Percentiles rank a stretch among this genome's conserved stretches.
These are phyloP conservation scores for Tuber indicum DNA, from an alignment of 495 filamentous ascomycete species.

Conservation along the genomic window DNA sequence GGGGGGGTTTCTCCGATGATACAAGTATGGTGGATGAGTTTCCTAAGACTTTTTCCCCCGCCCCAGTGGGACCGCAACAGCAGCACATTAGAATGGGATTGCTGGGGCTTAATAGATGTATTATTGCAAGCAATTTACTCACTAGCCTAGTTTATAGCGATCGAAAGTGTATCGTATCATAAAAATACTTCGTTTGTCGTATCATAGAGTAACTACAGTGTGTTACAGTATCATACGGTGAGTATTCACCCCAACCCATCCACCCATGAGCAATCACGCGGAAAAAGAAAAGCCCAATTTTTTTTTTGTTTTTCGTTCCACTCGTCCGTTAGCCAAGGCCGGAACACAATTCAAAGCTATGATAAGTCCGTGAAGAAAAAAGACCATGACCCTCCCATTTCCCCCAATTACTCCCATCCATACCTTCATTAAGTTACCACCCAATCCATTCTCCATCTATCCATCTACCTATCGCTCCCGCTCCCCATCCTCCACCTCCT, in stretches of 20 bases:
- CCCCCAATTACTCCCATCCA: neutral
- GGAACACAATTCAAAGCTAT: slow-evolving; percentile 2
- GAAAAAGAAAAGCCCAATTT: neutral
- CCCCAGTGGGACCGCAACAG: neutral
- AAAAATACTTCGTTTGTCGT: neutral
- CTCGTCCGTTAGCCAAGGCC: neutral
- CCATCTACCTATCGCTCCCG: slow-evolving; percentile 3
- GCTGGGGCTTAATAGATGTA: neutral
- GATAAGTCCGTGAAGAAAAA: slow-evolving; percentile 13
- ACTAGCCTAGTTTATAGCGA: neutral
- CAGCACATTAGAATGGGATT: neutral
- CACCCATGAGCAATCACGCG: neutral
- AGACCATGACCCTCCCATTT: slow-evolving; percentile 17
- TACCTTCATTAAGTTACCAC: neutral
- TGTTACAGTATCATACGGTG: neutral
- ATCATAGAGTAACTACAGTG: neutral
- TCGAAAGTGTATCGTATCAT: neutral
- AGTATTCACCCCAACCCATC: neutral
- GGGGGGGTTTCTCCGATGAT: neutral
- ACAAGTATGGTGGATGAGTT: neutral
- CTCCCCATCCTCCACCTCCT: slow-evolving; percentile 66
- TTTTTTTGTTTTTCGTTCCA: neutral
- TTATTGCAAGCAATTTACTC: neutral
- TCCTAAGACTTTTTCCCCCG: neutral
- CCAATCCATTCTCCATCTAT: neutral